Conservation (phyloP, 2,329 filamentous ascomycete species). For the Colletotrichum truncatum region DNA sequence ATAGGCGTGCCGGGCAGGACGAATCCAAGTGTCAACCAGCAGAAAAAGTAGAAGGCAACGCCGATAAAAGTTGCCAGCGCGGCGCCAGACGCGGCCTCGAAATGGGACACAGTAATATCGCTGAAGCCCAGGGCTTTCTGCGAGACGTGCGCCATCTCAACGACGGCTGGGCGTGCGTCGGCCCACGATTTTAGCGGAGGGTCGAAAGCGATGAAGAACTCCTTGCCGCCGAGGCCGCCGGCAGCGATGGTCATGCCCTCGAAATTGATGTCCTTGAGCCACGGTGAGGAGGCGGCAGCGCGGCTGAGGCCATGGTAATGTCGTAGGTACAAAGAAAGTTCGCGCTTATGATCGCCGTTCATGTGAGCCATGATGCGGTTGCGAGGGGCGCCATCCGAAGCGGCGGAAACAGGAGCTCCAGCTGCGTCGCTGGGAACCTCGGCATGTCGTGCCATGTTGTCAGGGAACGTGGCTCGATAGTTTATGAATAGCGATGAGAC, state of each 20-base stretch:
- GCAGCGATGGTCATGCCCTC: constrained; percentile 66
- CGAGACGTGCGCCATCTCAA: constrained; percentile 72
- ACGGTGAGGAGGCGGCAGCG: constrained; percentile 63
- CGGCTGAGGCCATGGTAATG: constrained; percentile 71
- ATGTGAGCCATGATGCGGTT: constrained; percentile 75
- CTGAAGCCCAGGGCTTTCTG: constrained; percentile 68
- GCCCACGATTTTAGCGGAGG: constrained; percentile 75
- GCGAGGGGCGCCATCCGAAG: constrained; percentile 38
- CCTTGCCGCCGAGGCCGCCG: constrained; percentile 51
- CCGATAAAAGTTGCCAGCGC: constrained; percentile 64
- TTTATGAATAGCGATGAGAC: background rate
- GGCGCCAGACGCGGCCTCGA: constrained; percentile 48
- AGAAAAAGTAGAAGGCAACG: constrained; percentile 63
- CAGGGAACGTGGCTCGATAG: background rate
- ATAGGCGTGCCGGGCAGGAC: constrained; percentile 60
- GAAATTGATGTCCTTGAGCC: constrained; percentile 73
- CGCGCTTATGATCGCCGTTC: constrained; percentile 83
- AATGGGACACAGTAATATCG: constrained; percentile 53
- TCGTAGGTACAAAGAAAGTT: constrained; percentile 80
- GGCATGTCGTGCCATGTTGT: background rate
- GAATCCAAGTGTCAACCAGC: constrained; percentile 56
- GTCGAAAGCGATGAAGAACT: constrained; percentile 67
- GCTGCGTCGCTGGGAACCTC: background rate
- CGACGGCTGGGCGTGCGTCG: constrained; percentile 75
- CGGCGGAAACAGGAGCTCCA: constrained; percentile 6